Evolutionary conservation across 2,329 filamentous ascomycete species (phyloP).

Genomic region (Elsinoe arachidis): DNA sequence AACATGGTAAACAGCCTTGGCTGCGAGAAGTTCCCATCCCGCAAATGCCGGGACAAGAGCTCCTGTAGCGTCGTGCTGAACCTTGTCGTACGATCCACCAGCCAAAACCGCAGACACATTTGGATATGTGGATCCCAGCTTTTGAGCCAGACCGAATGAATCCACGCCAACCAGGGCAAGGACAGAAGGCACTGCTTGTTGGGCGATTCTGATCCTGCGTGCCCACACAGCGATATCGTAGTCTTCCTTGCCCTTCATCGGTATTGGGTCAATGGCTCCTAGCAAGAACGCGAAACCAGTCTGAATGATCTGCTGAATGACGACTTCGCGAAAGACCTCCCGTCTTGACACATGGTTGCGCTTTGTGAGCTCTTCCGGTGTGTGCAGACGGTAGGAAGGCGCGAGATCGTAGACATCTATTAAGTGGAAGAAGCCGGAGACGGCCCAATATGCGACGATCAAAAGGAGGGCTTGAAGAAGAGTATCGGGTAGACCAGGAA

Average conservation of each 20-base stretch:
- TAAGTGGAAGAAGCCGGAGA: slow-evolving; percentile 79
- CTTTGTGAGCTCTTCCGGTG: slow-evolving; percentile 79
- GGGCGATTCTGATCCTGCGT: slow-evolving; percentile 66
- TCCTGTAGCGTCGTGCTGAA: slow-evolving; percentile 5
- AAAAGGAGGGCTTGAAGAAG: slow-evolving; percentile 68
- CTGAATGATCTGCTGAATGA: slow-evolving; percentile 88
- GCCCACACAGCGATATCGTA: slow-evolving; percentile 90
- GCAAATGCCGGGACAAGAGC: slow-evolving; percentile 65
- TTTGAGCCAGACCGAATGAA: slow-evolving; percentile 64
- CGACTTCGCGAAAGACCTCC: slow-evolving; percentile 82
- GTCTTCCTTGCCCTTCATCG: slow-evolving; percentile 67
- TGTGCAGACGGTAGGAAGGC: slow-evolving; percentile 87
- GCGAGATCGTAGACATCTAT: slow-evolving; percentile 81
- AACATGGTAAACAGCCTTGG: slow-evolving; percentile 71
- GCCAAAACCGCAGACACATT: slow-evolving; percentile 65
- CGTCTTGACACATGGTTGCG: slow-evolving; percentile 78
- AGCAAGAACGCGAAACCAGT: slow-evolving; percentile 61
- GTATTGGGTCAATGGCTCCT: slow-evolving; percentile 61
- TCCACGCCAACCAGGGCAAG: slow-evolving; percentile 69
- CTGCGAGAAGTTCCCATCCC: slow-evolving; percentile 67
- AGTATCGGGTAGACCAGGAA: slow-evolving; percentile 73
- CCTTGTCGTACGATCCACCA: slow-evolving; percentile 70
- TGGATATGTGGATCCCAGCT: slow-evolving; percentile 61
- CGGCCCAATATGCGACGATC: slow-evolving; percentile 76
- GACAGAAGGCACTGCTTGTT: slow-evolving; percentile 65